Percentiles rank a stretch among this genome's conserved stretches.
Conservation (phyloP, 1,284 basidiomycete genomes). For the Puccinia coronata region DNA sequence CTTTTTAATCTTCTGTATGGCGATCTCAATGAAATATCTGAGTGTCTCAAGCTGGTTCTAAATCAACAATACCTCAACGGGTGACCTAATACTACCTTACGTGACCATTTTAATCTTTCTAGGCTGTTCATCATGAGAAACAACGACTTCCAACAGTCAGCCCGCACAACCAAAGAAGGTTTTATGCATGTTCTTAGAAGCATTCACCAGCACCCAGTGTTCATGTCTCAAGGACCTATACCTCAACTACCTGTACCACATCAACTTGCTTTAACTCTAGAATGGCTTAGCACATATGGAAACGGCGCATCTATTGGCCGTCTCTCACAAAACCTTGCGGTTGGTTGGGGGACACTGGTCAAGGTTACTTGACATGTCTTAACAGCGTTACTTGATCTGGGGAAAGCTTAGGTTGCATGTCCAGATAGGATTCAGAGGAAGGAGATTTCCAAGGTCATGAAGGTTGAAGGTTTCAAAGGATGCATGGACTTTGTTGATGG, state of each 20-base stretch:
- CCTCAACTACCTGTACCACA: constrained; percentile 2
- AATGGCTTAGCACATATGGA: neutral
- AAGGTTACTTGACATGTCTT: neutral
- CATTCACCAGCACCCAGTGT: neutral
- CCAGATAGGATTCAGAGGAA: neutral
- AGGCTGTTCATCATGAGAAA: neutral
- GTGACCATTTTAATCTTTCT: neutral
- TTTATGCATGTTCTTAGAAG: neutral
- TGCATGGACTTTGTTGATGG: too few species aligned
- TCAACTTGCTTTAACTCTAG: neutral
- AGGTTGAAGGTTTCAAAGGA: neutral
- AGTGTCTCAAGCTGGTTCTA: neutral
- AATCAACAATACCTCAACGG: neutral
- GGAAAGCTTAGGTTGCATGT: neutral
- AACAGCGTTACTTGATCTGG: neutral
- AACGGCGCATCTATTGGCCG: constrained; percentile 11
- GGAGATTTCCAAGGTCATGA: constrained; percentile 1
- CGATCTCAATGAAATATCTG: neutral
- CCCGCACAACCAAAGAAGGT: neutral
- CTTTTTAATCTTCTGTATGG: neutral
- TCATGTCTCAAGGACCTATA: neutral
- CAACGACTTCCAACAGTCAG: neutral
- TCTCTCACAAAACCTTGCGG: neutral
- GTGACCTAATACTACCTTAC: neutral
- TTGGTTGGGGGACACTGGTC: constrained; percentile 19